Conservation (phyloP, 257 asterid genomes). For the Nicotiana tabacum region DNA sequence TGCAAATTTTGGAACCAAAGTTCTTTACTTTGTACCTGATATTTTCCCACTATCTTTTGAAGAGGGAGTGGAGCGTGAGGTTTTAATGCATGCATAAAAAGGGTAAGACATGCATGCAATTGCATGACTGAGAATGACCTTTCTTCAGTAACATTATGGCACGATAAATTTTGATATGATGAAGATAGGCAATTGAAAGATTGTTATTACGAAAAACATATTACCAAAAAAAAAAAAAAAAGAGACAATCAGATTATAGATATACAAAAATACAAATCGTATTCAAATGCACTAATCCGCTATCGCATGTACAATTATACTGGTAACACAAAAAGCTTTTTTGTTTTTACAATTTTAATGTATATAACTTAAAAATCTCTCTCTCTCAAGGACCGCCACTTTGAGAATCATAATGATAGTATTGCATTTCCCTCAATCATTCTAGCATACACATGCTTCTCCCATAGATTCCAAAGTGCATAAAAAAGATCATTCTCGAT, state of each 20-base stretch:
- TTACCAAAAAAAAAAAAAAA: too few relatives aligned
- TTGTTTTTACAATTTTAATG: too few relatives aligned
- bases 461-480: slow-evolving; percentile 16
- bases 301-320: too few relatives aligned
- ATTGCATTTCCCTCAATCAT: slow-evolving; percentile 14
- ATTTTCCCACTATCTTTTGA: slow-evolving; percentile 31
- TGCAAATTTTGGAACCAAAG: not conserved
- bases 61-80: slow-evolving; percentile 3
- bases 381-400: slow-evolving; percentile 26
- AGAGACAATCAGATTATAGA: too few relatives aligned
- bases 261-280: too few relatives aligned
- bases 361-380: not conserved
- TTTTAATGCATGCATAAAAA: slow-evolving; percentile 37
- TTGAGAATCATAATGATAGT: slow-evolving; percentile 3
- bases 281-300: too few relatives aligned
- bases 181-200: not conserved
- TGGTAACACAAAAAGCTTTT: too few relatives aligned
- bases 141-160: slow-evolving; percentile 22
- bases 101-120: slow-evolving; percentile 32
- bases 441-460: slow-evolving; percentile 12
- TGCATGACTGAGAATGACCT: slow-evolving; percentile 42
- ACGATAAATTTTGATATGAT: not conserved
- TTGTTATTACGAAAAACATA: not conserved
- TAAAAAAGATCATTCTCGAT: slow-evolving; percentile 2
- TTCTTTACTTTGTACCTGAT: not conserved